A percentile compares a stretch with the other conserved stretches of the same genome.
Conservation (phyloP, 2,329 filamentous ascomycete species). For the Phaeosphaeria sp. region DNA sequence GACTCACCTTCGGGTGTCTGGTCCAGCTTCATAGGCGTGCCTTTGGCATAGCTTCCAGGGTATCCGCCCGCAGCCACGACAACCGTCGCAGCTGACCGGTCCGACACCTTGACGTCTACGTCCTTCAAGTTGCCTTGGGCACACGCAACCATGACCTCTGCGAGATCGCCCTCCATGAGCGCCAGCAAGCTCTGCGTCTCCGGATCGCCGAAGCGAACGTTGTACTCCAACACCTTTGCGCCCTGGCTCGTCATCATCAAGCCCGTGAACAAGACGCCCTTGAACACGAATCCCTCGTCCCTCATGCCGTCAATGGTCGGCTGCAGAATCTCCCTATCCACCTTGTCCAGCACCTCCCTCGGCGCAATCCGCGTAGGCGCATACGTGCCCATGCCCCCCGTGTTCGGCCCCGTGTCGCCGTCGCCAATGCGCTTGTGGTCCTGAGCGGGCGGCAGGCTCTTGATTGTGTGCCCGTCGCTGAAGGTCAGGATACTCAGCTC, state of each 20-base stretch:
- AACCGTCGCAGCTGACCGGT: slow-evolving; percentile 83
- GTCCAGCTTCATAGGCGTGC: slow-evolving; percentile 66
- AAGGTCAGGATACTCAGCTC: slow-evolving; percentile 93
- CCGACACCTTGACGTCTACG: slow-evolving; percentile 70
- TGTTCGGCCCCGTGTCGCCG: slow-evolving; percentile 89
- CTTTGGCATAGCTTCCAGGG: slow-evolving; percentile 81
- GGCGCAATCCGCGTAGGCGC: slow-evolving; percentile 69
- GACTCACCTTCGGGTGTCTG: slow-evolving; percentile 54
- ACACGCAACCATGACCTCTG: slow-evolving; percentile 87
- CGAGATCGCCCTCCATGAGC: slow-evolving; percentile 84
- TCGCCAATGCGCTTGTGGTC: slow-evolving; percentile 97
- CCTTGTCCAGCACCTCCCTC: slow-evolving; percentile 71
- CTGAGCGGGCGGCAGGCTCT: slow-evolving; percentile 86
- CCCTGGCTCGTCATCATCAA: slow-evolving; percentile 87
- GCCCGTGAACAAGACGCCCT: slow-evolving; percentile 84
- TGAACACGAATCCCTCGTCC: slow-evolving; percentile 64
- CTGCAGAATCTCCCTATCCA: slow-evolving; percentile 83
- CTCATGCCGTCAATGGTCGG: slow-evolving; percentile 90
- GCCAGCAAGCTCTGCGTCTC: slow-evolving; percentile 88
- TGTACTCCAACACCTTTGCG: slow-evolving; percentile 88
- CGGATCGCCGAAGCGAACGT: slow-evolving; percentile 90
- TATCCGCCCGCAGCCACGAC: slow-evolving; percentile 95
- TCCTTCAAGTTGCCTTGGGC: slow-evolving; percentile 75
- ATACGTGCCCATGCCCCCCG: slow-evolving; percentile 97
- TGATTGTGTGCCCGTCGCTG: slow-evolving; percentile 84